phyloP scores from a whole-genome alignment of 2,329 filamentous ascomycete species.

The Pseudonectria foliicola region DNA sequence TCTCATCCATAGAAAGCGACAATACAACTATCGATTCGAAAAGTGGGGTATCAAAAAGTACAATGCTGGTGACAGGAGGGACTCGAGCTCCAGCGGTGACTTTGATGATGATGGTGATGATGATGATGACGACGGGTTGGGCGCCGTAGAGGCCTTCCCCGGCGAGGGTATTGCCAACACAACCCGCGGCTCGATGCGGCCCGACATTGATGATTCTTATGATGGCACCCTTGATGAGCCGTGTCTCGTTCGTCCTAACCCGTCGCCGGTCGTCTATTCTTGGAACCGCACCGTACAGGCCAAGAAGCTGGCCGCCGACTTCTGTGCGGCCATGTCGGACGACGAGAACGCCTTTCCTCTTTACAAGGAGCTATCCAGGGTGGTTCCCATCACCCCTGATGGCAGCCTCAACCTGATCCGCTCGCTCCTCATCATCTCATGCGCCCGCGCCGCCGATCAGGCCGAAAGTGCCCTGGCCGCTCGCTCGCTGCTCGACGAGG shows the following conservation, averaged over 20 bases:
- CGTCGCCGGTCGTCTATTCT: constrained; percentile 2
- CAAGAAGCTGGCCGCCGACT: constrained; percentile 20
- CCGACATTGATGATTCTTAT: not conserved
- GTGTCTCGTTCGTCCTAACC: not conserved
- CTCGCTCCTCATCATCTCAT: constrained; percentile 11
- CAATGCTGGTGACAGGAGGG: constrained; percentile 12
- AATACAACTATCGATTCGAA: constrained; percentile 24
- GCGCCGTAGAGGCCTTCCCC: not conserved
- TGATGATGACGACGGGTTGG: not conserved
- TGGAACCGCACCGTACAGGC: constrained; percentile 9
- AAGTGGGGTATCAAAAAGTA: constrained; percentile 23
- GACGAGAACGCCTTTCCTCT: constrained; percentile 17
- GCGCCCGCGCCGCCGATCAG: constrained; percentile 13
- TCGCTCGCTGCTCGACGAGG: constrained; percentile 6
- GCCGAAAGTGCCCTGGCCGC: constrained; percentile 11
- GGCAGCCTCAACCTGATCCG: constrained; percentile 2
- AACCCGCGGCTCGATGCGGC: no score
- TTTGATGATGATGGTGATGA: constrained; percentile 4
- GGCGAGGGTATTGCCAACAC: not conserved
- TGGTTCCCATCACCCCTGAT: constrained; percentile 1
- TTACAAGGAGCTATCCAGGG: constrained; percentile 10
- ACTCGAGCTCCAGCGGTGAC: constrained; percentile 1
- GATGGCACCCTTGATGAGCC: constrained; percentile 2
- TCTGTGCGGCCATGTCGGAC: constrained; percentile 18
- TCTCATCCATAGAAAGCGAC: constrained; percentile 19